Evolutionary conservation across 2,329 filamentous ascomycete species (phyloP).

Genomic region (Aspergillus sp.): DNA sequence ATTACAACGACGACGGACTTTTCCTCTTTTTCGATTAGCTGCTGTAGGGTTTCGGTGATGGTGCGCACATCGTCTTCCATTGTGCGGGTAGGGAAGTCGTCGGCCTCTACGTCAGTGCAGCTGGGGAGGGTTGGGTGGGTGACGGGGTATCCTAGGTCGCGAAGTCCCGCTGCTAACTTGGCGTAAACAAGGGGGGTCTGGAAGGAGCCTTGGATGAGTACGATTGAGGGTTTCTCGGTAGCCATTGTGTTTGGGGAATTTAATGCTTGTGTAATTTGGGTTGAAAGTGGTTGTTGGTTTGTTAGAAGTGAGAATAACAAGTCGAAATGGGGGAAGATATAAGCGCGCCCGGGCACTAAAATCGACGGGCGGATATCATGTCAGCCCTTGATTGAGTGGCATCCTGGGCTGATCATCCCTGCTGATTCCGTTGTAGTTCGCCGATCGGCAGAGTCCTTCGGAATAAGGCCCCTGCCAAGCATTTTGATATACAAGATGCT

Average conservation of each 20-base stretch:
- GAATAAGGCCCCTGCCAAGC: too few relatives aligned
- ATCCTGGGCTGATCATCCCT: not conserved
- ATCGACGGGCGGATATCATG: not conserved
- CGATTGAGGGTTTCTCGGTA: not conserved
- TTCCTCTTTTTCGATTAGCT: not conserved
- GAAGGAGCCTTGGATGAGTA: not conserved
- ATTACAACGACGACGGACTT: slow-evolving; percentile 3
- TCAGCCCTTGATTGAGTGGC: not conserved
- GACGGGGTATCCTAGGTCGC: not conserved
- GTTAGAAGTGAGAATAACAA: not conserved
- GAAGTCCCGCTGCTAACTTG: not conserved
- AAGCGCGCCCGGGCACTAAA: not conserved
- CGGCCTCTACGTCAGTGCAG: not conserved
- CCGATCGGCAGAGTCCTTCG: not conserved
- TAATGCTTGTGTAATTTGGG: not conserved
- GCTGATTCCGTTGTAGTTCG: not conserved
- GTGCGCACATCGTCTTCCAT: not conserved
- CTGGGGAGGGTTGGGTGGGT: not conserved
- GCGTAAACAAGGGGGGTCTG: not conserved
- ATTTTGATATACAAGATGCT: too few relatives aligned
- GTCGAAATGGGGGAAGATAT: not conserved
- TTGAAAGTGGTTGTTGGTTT: not conserved
- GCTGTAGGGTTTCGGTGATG: not conserved
- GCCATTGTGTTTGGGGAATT: not conserved
- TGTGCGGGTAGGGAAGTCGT: not conserved